These are phyloP conservation scores for Colletotrichum coccodes DNA, from an alignment of 2,329 filamentous ascomycete genomes.

Conservation along the genomic window DNA sequence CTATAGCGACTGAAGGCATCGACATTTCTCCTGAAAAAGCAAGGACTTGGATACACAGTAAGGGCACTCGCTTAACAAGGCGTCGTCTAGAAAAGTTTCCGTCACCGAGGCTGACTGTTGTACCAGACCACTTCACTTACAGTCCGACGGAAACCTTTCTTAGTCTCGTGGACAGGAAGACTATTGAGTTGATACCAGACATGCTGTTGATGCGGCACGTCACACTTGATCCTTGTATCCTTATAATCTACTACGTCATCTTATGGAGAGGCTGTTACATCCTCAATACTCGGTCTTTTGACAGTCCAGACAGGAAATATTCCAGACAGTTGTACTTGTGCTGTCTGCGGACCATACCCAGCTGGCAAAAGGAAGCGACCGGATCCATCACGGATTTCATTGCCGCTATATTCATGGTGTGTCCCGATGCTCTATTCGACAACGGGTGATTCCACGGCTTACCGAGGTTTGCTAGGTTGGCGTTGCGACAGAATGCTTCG, in stretches of 20 bases:
- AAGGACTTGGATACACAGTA: constrained; percentile 41
- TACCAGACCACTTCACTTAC: constrained; percentile 41
- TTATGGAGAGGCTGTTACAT: constrained; percentile 42
- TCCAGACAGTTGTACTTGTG: constrained; percentile 40
- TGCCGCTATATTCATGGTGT: constrained; percentile 42
- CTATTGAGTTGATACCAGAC: constrained; percentile 43
- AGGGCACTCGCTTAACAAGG: background rate
- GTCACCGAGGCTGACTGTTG: background rate
- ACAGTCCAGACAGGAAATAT: constrained; percentile 34
- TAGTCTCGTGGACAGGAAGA: constrained; percentile 38
- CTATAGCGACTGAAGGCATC: constrained; percentile 40
- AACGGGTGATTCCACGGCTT: rapidly evolving
- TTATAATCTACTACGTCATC: constrained; percentile 44
- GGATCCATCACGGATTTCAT: constrained; percentile 43
- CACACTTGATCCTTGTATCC: constrained; percentile 41
- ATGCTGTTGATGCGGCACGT: constrained; percentile 40
- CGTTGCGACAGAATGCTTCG: constrained; percentile 42
- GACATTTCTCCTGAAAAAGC: constrained; percentile 41
- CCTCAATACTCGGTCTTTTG: background rate
- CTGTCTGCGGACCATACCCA: constrained; percentile 41
- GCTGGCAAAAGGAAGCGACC: constrained; percentile 43
- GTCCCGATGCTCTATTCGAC: background rate
- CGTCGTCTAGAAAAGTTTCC: background rate
- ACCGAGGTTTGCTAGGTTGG: constrained; percentile 35
- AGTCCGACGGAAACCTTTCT: constrained; percentile 42